Percentiles rank a stretch among this genome's conserved stretches.
These are phyloP conservation scores for Trifolium subterraneum DNA, from an alignment of 306 rosid genomes.

Conservation along the genomic window DNA sequence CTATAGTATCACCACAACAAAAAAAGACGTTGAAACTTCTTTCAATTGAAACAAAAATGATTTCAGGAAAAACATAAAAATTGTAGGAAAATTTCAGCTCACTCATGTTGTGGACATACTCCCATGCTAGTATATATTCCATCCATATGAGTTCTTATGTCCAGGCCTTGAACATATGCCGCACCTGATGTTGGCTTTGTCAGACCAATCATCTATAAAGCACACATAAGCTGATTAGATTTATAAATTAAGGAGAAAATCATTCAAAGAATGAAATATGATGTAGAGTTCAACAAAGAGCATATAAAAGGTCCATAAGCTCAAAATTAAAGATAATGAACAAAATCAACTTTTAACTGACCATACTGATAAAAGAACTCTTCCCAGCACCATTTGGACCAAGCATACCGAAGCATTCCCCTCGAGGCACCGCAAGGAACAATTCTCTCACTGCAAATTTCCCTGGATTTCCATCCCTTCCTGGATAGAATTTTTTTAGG, in stretches of 20 bases:
- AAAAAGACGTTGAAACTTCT: not conserved
- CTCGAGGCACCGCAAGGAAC: slow-evolving; percentile 84
- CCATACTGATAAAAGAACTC: slow-evolving; percentile 94
- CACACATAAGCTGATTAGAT: slow-evolving; percentile 32
- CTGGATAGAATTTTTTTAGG: slow-evolving; percentile 76
- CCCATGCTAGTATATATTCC: slow-evolving; percentile 87
- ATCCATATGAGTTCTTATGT: slow-evolving; percentile 72
- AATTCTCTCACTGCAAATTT: slow-evolving; percentile 84
- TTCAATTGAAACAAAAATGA: slow-evolving; percentile 3
- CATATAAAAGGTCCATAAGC: no score
- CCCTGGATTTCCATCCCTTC: slow-evolving; percentile 81
- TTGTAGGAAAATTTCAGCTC: slow-evolving; percentile 45
- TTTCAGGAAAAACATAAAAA: slow-evolving; percentile 3
- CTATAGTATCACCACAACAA: slow-evolving; percentile 45
- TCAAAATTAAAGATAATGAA: not conserved
- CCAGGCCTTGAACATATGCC: slow-evolving; percentile 76
- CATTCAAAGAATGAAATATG: slow-evolving; percentile 21
- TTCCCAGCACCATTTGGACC: slow-evolving; percentile 99
- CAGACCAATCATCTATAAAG: slow-evolving; percentile 86
- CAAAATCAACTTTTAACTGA: slow-evolving; percentile 48
- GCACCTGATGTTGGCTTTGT: slow-evolving; percentile 78
- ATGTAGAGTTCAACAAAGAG: not conserved
- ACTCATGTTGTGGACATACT: slow-evolving; percentile 95
- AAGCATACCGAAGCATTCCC: slow-evolving; percentile 95
- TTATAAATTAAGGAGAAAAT: slow-evolving; percentile 27